phyloP scores from a whole-genome alignment of 768 basidiomycete genomes.

The Auriscalpium vulgare region DNA sequence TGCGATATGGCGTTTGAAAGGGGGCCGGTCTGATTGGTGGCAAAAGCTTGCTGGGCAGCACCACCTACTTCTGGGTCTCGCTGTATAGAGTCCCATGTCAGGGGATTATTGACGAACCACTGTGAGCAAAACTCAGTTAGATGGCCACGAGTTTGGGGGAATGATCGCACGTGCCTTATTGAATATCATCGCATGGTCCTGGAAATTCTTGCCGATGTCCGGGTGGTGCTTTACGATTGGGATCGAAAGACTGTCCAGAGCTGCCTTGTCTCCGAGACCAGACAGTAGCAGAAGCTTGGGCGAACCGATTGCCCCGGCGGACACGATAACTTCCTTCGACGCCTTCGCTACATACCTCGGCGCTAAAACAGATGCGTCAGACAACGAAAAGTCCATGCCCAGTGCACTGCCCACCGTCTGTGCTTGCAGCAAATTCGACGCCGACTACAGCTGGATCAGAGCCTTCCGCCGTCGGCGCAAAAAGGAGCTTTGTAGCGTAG shows the following conservation, averaged over 20 bases:
- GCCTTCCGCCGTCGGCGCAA: not conserved
- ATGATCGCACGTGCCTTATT: conserved; percentile 10
- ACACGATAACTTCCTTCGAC: conserved; percentile 4
- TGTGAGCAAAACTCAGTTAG: conserved; percentile 11
- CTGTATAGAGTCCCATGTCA: not conserved
- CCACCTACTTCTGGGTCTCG: not conserved
- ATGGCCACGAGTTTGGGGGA: conserved; percentile 6
- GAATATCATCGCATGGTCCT: conserved; percentile 9
- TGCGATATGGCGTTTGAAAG: conserved; percentile 1
- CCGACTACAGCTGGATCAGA: not conserved
- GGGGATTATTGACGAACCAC: not conserved
- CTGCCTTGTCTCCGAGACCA: conserved; percentile 13
- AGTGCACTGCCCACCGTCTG: not conserved
- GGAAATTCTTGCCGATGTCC: not conserved
- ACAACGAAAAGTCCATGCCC: not conserved
- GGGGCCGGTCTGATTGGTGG: not conserved
- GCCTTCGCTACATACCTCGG: not conserved
- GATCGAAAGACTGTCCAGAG: conserved; percentile 21
- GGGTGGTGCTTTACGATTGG: conserved; percentile 7
- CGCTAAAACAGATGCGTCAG: not conserved
- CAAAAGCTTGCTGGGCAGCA: not conserved
- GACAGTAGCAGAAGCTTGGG: conserved; percentile 8
- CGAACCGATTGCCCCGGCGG: conserved; percentile 9
- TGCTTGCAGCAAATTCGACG: not conserved
- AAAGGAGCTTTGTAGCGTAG: not conserved